A percentile compares a stretch with the other conserved stretches of the same genome.
phyloP scores from a whole-genome alignment of 768 basidiomycete species.

The Exsudoporus frostii region DNA sequence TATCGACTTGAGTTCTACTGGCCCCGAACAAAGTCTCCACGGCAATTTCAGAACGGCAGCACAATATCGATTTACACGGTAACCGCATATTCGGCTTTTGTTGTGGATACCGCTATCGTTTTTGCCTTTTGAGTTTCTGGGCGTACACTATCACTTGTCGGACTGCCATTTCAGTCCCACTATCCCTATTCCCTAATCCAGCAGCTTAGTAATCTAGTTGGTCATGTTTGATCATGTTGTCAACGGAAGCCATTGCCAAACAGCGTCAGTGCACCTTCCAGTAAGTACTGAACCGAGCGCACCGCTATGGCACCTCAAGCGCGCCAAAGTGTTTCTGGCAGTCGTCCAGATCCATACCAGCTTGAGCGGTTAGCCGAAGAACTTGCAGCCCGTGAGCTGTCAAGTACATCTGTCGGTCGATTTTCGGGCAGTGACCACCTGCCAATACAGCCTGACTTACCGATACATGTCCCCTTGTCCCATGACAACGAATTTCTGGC shows the following conservation, averaged over 20 bases:
- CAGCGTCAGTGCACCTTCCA: background rate
- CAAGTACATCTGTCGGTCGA: conserved; percentile 12
- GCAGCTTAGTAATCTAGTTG: background rate
- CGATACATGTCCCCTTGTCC: conserved; percentile 67
- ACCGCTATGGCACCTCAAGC: conserved; percentile 17
- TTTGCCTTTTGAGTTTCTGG: too few relatives aligned
- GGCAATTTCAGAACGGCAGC: too few relatives aligned
- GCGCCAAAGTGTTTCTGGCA: conserved; percentile 12
- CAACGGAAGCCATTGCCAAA: conserved; percentile 25
- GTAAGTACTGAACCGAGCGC: background rate
- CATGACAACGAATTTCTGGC: conserved; percentile 75
- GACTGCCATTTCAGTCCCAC: too few relatives aligned
- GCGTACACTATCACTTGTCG: too few relatives aligned
- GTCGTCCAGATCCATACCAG: conserved; percentile 53
- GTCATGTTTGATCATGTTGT: conserved; percentile 23
- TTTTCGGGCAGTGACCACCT: conserved; percentile 7
- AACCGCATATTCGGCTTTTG: too few relatives aligned
- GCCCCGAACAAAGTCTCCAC: too few relatives aligned
- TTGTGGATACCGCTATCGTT: too few relatives aligned
- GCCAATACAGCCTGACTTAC: conserved; percentile 45
- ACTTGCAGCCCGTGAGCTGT: conserved; percentile 53
- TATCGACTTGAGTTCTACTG: background rate
- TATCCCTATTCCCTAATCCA: background rate
- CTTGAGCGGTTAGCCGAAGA: conserved; percentile 74
- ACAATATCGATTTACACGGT: too few relatives aligned